Percentiles rank a stretch among this genome's conserved stretches.
Evolutionary conservation across 768 basidiomycete species (phyloP).

Genomic region (Leccinum broughii): DNA sequence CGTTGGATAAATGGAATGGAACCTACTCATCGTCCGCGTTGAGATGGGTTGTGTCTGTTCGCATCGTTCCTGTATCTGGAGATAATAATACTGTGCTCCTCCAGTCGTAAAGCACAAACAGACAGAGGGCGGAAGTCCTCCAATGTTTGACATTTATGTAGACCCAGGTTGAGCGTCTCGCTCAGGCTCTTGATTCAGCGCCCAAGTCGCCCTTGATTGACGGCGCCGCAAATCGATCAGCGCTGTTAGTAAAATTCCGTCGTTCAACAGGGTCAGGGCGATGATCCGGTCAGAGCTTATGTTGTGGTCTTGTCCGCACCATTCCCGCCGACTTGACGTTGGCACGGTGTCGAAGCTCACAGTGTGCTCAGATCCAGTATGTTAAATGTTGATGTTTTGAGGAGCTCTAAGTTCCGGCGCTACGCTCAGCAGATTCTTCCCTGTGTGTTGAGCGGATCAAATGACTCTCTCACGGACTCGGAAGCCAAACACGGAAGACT

Average conservation of each 20-base stretch:
- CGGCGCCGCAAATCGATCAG: neutral
- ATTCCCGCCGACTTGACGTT: neutral
- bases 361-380: neutral
- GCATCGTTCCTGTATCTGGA: neutral
- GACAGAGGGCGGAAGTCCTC: neutral
- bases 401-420: neutral
- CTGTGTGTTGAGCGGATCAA: no score
- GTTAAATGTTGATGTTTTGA: neutral
- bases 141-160: neutral
- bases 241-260: no score
- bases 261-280: neutral
- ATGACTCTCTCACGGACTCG: no score
- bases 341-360: neutral
- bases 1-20: neutral
- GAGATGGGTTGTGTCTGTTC: neutral
- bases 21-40: neutral
- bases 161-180: neutral
- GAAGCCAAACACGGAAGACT: no score
- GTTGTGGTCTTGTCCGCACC: neutral
- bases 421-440: no score
- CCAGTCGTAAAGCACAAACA: neutral
- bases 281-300: neutral
- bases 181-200: neutral
- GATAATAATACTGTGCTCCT: neutral
- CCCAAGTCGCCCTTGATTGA: neutral